Evolutionary conservation across 768 basidiomycete genomes (phyloP).

Genomic region (Astraeus odoratus): DNA sequence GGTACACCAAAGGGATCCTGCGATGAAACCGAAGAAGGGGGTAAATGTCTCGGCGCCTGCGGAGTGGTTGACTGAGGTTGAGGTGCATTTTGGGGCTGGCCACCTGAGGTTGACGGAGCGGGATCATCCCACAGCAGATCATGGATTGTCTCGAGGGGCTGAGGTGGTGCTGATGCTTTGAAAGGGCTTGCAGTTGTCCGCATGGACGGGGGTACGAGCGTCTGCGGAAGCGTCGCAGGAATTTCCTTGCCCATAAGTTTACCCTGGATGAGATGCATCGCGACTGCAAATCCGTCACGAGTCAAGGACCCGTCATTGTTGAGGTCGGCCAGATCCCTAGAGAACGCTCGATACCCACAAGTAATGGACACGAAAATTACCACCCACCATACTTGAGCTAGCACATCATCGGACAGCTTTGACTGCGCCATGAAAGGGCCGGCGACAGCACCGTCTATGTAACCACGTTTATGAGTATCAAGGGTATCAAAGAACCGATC

Average conservation of each 20-base stretch:
- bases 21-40: conserved; percentile 19
- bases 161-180: conserved; percentile 30
- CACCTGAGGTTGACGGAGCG: conserved; percentile 36
- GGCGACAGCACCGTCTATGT: conserved; percentile 87
- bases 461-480: conserved; percentile 68
- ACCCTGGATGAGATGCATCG: conserved; percentile 87
- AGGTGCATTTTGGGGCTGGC: conserved; percentile 21
- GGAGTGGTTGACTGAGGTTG: conserved; percentile 35
- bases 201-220: conserved; percentile 79
- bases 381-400: conserved; percentile 89
- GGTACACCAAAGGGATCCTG: conserved; percentile 49
- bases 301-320: conserved; percentile 82
- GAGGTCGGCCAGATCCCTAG: conserved; percentile 90
- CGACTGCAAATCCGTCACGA: conserved; percentile 91
- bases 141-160: conserved; percentile 33
- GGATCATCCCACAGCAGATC: conserved; percentile 52
- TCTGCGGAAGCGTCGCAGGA: conserved; percentile 59
- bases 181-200: conserved; percentile 41
- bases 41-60: conserved; percentile 23
- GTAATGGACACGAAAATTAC: background rate
- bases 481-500: conserved; percentile 81
- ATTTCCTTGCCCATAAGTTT: conserved; percentile 76
- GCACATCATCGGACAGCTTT: conserved; percentile 66
- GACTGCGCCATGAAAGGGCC: conserved; percentile 96
- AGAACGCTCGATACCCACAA: conserved; percentile 5